Base-by-base conservation (phyloP, 345 rosid species). In the Clausena lansium region DNA sequence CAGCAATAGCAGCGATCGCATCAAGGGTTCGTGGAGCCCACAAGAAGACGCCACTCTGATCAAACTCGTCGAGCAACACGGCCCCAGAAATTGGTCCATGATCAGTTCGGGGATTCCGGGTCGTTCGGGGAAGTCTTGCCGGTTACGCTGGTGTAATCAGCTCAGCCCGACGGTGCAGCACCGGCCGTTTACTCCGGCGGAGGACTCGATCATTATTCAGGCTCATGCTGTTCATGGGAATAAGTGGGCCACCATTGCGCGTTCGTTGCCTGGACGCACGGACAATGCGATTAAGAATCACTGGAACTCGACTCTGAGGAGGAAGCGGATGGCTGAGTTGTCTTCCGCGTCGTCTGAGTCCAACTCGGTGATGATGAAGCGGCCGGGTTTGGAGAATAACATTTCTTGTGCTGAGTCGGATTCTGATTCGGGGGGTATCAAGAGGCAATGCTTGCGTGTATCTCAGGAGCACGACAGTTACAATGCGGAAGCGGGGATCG, bases 121-220 rank as follows among this genome's bases (percentile, higher is more conserved):
- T 15, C 83, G 95, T 3, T 87, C 92, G 0, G 93, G 95, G 3
- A 91, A 91, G 82, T 91, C 93, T 1, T 91, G 93, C 80, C 79
- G 93, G 10, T 81, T 91, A 4, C 78, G 95, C 2, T 89, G 95
- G 95, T 91, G 95, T 75, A 88, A 91, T 76, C 95, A 91, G 86
- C 93, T 91, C 61, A 81, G 91, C 32, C 92, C 93, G 9, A 62
- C 80, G 36, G 91, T 88, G 36, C 95, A 88, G 77, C 95, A 91
- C 82, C 92, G 89, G 0, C 90, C 92, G 1, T 89, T 89, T 45
- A 85, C 88, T 22, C 89, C 91, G 0, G 78, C 84, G 0, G 95
- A 89, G 85, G 95, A 91, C 55, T 83, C 84, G 5, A 35, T 75
- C 69, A 89, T 88, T 28, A 73, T 87, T 55, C 86, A 78, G 62